Evolutionary conservation across 441 rosid species (phyloP).

Genomic region (Kokia cookei): DNA sequence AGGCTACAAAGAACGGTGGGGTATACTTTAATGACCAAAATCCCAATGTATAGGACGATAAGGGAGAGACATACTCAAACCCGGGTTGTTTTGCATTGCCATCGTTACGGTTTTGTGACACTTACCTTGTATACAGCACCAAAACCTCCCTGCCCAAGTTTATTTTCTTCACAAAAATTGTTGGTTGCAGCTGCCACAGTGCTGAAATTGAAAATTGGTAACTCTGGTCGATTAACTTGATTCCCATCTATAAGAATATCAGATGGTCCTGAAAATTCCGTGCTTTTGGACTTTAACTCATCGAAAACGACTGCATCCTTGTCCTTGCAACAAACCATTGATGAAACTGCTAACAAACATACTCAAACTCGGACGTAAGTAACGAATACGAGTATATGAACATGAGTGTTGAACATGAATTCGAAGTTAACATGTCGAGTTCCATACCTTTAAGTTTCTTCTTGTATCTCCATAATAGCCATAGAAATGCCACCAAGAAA

Average conservation of each 20-base stretch:
- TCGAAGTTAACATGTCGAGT: neutral
- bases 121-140: conserved; percentile 85
- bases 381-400: neutral
- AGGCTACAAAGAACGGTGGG: too few relatives aligned
- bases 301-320: conserved; percentile 32
- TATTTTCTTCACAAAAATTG: conserved; percentile 62
- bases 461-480: conserved; percentile 53
- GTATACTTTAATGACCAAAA: neutral
- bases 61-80: neutral
- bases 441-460: conserved; percentile 36
- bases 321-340: conserved; percentile 21
- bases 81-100: neutral
- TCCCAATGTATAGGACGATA: neutral
- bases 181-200: conserved; percentile 53
- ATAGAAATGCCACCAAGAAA: conserved; percentile 27
- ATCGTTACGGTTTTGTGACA: neutral
- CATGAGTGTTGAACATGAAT: neutral
- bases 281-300: conserved; percentile 15
- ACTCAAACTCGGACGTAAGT: neutral
- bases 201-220: conserved; percentile 52
- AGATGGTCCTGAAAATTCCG: conserved; percentile 46
- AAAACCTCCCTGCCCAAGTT: conserved; percentile 84
- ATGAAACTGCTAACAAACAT: conserved; percentile 32
- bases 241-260: conserved; percentile 50
- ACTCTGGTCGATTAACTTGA: conserved; percentile 46